Evolutionary conservation across 352 stramenopile genomes (phyloP).

Genomic region (Phytophthora sojae): DNA sequence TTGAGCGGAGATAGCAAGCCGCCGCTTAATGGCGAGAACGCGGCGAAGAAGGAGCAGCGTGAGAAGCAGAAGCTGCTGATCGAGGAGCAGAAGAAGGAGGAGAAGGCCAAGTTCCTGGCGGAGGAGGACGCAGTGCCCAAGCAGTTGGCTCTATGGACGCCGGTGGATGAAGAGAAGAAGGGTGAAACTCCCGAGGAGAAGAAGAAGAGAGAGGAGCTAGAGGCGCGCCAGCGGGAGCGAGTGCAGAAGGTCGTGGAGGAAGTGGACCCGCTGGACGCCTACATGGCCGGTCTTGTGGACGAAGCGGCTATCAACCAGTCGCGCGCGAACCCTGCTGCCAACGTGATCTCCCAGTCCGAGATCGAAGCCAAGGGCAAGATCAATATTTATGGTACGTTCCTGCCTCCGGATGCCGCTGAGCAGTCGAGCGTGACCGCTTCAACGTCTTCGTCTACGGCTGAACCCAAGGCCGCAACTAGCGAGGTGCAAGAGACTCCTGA

Average conservation of each 20-base stretch:
- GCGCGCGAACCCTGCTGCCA: constrained; percentile 68
- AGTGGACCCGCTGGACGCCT: constrained; percentile 85
- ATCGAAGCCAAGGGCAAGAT: constrained; percentile 81
- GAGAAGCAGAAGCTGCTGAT: constrained; percentile 67
- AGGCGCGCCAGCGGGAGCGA: constrained; percentile 59
- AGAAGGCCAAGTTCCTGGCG: constrained; percentile 68
- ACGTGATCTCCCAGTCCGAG: constrained; percentile 88
- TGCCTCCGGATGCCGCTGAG: constrained; percentile 51
- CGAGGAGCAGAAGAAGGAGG: constrained; percentile 71
- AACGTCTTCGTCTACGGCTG: neutral
- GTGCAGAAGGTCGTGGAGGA: constrained; percentile 82
- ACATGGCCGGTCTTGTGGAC: constrained; percentile 87
- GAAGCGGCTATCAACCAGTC: constrained; percentile 80
- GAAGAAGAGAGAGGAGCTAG: constrained; percentile 54
- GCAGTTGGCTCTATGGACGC: constrained; percentile 64
- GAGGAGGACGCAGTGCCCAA: constrained; percentile 78
- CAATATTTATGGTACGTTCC: constrained; percentile 89
- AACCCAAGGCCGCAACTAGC: constrained; percentile 4
- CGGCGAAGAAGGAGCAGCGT: constrained; percentile 46
- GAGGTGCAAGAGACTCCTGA: constrained; percentile 53
- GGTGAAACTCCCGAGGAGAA: constrained; percentile 60
- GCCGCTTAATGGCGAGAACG: constrained; percentile 25
- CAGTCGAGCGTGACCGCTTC: constrained; percentile 7
- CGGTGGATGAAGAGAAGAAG: constrained; percentile 66
- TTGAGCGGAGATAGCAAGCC: constrained; percentile 24